Conservation (phyloP, 2,329 filamentous ascomycete species). For the Cordyceps javanica region DNA sequence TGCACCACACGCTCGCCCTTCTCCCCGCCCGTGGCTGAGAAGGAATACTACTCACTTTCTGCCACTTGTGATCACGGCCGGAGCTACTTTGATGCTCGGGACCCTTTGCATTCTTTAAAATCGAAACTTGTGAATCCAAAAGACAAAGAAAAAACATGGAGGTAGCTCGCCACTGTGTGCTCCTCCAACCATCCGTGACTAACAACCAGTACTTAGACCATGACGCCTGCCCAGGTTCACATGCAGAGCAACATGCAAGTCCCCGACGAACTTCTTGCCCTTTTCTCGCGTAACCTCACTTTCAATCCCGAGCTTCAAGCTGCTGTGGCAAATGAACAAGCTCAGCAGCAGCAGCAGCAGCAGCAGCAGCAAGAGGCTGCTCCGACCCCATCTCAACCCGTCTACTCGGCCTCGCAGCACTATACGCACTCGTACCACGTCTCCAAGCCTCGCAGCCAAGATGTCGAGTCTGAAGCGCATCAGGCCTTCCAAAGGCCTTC, state of each 20-base stretch:
- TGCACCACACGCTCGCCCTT: not conserved
- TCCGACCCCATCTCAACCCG: conserved; percentile 24
- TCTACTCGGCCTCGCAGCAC: conserved; percentile 75
- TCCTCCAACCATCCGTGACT: not conserved
- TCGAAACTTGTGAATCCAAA: not conserved
- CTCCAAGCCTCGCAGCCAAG: conserved; percentile 27
- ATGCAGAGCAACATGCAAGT: conserved; percentile 47
- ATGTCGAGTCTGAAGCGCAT: conserved; percentile 19
- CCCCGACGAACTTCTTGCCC: conserved; percentile 74
- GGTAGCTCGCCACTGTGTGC: conserved; percentile 3
- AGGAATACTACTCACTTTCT: not conserved
- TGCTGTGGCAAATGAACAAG: conserved; percentile 20
- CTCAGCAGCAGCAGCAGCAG: conserved; percentile 21
- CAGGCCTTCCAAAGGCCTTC: conserved; percentile 38
- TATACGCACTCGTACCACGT: conserved; percentile 74
- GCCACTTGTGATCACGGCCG: not conserved
- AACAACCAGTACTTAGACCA: conserved; percentile 19
- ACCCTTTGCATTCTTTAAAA: not conserved
- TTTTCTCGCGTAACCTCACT: conserved; percentile 72
- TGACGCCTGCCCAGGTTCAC: conserved; percentile 35
- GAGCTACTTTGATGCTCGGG: not conserved
- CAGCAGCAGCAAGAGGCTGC: conserved; percentile 19
- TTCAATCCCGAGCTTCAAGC: conserved; percentile 41
- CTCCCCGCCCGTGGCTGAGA: not conserved
- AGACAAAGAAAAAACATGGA: not conserved